phyloP scores from a whole-genome alignment of 2,329 filamentous ascomycete species.

The Sporothrix globosa region DNA sequence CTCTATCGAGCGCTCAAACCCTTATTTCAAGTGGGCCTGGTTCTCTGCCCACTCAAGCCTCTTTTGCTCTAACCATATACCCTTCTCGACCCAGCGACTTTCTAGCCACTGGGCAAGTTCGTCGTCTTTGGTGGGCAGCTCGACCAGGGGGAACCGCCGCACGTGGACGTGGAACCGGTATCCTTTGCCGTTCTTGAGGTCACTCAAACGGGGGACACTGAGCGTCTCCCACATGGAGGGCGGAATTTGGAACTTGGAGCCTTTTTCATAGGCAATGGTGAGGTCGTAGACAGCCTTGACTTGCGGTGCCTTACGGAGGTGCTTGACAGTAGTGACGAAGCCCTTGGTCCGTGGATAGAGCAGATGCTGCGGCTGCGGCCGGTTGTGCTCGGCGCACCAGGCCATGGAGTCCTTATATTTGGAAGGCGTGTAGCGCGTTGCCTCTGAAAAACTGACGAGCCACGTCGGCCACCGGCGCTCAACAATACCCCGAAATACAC shows the following conservation, averaged over 20 bases:
- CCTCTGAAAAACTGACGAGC: conserved; percentile 68
- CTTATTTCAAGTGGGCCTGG: background rate
- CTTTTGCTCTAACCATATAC: conserved; percentile 53
- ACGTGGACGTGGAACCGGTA: conserved; percentile 57
- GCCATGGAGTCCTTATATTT: conserved; percentile 56
- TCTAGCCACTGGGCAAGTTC: conserved; percentile 58
- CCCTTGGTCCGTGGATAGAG: conserved; percentile 64
- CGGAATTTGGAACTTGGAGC: conserved; percentile 46
- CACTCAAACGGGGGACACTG: conserved; percentile 46
- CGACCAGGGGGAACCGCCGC: conserved; percentile 53
- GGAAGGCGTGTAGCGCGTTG: conserved; percentile 59
- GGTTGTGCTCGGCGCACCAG: conserved; percentile 57
- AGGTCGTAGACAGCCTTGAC: conserved; percentile 60
- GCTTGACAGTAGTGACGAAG: conserved; percentile 62
- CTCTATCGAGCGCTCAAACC: background rate
- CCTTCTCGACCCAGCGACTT: conserved; percentile 57
- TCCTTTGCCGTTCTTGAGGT: conserved; percentile 38
- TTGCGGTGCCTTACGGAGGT: conserved; percentile 55
- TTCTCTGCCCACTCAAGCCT: conserved; percentile 47
- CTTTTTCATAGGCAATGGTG: conserved; percentile 57
- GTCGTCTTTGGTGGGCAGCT: conserved; percentile 53
- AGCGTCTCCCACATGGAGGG: conserved; percentile 60
- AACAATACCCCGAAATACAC: conserved; percentile 60
- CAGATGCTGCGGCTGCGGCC: conserved; percentile 58
- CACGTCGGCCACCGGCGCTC: conserved; percentile 59